Conservation (phyloP, 768 basidiomycete species). For the Auricularia cornea region DNA sequence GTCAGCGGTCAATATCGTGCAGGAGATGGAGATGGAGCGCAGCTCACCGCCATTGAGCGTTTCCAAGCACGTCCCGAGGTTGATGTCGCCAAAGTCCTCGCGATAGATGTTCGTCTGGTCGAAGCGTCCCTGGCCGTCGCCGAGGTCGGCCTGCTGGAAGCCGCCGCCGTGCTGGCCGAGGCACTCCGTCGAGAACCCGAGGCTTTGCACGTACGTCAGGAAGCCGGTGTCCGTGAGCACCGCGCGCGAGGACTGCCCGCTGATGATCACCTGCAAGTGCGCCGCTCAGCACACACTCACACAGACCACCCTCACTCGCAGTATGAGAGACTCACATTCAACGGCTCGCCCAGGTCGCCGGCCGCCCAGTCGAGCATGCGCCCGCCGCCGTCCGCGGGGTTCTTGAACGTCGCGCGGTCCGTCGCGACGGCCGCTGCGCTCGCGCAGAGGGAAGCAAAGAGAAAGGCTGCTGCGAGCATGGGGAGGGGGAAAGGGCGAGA, state of each 20-base stretch:
- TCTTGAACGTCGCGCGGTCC: conserved; percentile 22
- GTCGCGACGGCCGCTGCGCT: background rate
- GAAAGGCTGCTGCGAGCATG: background rate
- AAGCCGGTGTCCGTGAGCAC: conserved; percentile 51
- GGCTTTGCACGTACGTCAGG: conserved; percentile 58
- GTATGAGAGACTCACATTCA: conserved; percentile 29
- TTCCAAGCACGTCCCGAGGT: conserved; percentile 37
- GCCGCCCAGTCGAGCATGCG: conserved; percentile 35
- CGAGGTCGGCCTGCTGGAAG: conserved; percentile 35
- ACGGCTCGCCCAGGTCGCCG: conserved; percentile 32
- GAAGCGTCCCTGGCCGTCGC: conserved; percentile 38
- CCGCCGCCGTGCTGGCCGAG: conserved; percentile 44
- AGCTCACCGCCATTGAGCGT: conserved; percentile 37
- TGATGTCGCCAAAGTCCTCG: conserved; percentile 31
- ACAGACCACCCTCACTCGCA: background rate
- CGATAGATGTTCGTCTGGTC: conserved; percentile 39
- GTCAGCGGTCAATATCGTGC: background rate
- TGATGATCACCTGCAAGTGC: conserved; percentile 52
- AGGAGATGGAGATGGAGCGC: conserved; percentile 11
- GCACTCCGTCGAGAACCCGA: conserved; percentile 61
- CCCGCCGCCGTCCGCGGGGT: conserved; percentile 31
- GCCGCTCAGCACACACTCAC: too few relatives aligned
- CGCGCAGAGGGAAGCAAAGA: background rate
- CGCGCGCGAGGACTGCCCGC: conserved; percentile 47
- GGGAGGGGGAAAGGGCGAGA: background rate